Percentiles rank a stretch among this genome's conserved stretches.
These are phyloP conservation scores for Rhodotorula babjevae DNA, from an alignment of 768 basidiomycete genomes.

Conservation along the genomic window DNA sequence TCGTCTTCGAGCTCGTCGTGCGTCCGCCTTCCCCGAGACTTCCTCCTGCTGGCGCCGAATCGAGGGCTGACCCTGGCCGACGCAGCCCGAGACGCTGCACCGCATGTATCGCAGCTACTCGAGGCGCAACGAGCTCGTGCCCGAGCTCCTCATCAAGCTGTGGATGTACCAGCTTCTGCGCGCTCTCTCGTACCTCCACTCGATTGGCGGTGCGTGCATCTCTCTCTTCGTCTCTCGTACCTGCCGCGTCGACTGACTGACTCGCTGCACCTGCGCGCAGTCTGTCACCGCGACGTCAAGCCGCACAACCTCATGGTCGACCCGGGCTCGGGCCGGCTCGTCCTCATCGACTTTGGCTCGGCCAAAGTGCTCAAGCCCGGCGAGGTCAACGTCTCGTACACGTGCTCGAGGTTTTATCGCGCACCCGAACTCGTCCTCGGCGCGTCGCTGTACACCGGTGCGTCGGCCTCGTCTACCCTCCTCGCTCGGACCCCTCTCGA, in stretches of 20 bases:
- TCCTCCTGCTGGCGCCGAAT: too few species aligned
- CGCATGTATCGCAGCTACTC: conserved; percentile 94
- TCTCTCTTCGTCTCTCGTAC: conserved; percentile 51
- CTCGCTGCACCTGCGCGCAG: conserved; percentile 95
- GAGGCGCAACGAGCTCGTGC: conserved; percentile 98
- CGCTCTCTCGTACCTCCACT: conserved; percentile 96
- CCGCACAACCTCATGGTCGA: conserved; percentile 97
- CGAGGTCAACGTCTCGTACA: conserved; percentile 98
- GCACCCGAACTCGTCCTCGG: conserved; percentile 99
- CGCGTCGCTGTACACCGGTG: conserved; percentile 95
- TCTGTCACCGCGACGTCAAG: conserved; percentile 97
- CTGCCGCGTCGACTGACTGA: conserved; percentile 50
- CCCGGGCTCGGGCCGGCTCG: conserved; percentile 89
- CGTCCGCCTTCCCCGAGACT: neutral
- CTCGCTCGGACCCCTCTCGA: neutral
- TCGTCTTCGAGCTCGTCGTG: conserved; percentile 73
- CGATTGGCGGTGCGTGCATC: conserved; percentile 63
- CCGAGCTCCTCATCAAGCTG: conserved; percentile 95
- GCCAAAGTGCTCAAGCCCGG: conserved; percentile 96
- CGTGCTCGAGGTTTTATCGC: conserved; percentile 90
- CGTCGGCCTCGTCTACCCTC: conserved; percentile 62
- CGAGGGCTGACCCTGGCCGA: too few species aligned
- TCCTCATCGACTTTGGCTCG: conserved; percentile 81
- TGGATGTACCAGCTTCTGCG: conserved; percentile 94
- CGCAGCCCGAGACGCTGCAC: conserved; percentile 85